Base-by-base conservation (phyloP, 257 asterid genomes). In the Nicotiana obtusifolia region DNA sequence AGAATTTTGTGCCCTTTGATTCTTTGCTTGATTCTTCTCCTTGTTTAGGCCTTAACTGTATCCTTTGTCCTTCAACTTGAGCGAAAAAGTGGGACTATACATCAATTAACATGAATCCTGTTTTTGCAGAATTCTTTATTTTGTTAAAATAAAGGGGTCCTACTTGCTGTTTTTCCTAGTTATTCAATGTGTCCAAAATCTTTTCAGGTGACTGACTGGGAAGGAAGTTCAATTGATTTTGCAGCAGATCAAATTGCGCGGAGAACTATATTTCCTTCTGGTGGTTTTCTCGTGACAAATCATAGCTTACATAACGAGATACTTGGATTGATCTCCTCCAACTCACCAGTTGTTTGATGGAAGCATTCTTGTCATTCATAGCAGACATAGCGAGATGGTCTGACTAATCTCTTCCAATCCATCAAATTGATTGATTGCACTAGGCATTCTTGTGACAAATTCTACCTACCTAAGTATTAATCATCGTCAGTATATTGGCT, bases 181-280 rank as follows among this genome's bases (percentile, higher is more conserved):
- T 47, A 73, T 47, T 73, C 61, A 73, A 14, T 47, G 41, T 35
- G 8, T 47, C 24, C 7, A 47, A 73, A 62, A 20, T 1, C 2
- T 47, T 73, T 73, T 67, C 91, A 95, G 99, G 98, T 93, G 77
- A 93, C 90, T 44, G 98, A 95, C 86, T 95, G 99, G 99, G 84
- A 87, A 73, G 99, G 99, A 59, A 81, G 76, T 53, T 73, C 84
- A 61, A 92, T 95, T 53, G 89, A 93, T 85, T 91, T 95, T 75
- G 87, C 91, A 11, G 97, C 86, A 26, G 97, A 95, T 86, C 76
- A 90, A 85, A 83, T 35, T 24, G 92, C 85, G 80, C 85, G 97
- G 87, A 89, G 98, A 83, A 76, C 86, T 77, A 35, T 95, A 73
- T 87, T 78, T 86, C 99, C 99, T 76, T 80, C 87, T 9, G 95